Conservation (phyloP, 2,329 filamentous ascomycete genomes). For the Cytospora piceicola region DNA sequence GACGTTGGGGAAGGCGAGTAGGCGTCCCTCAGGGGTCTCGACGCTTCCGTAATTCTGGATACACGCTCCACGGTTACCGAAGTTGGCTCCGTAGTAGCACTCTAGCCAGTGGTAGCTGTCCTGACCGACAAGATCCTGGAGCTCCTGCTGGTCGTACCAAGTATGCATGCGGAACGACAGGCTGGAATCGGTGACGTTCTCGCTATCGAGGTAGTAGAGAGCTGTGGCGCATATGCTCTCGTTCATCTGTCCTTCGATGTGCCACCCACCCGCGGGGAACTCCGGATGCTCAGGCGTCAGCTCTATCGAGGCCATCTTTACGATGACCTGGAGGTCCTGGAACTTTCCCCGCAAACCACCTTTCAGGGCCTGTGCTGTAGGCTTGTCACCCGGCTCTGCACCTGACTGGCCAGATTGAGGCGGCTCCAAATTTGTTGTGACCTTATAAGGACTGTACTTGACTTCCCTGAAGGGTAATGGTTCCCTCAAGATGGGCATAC, state of each 20-base stretch:
- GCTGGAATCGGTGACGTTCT: conserved; percentile 60
- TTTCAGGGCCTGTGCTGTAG: conserved; percentile 25
- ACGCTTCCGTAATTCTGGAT: conserved; percentile 54
- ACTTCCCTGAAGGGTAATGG: not conserved
- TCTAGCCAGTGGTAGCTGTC: conserved; percentile 40
- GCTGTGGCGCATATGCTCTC: conserved; percentile 68
- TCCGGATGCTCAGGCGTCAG: conserved; percentile 60
- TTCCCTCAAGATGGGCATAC: conserved; percentile 11
- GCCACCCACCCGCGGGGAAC: conserved; percentile 59
- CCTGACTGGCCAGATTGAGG: not conserved
- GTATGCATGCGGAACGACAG: conserved; percentile 55
- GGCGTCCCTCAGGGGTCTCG: conserved; percentile 49
- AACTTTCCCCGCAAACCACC: conserved; percentile 30
- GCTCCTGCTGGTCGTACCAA: conserved; percentile 42
- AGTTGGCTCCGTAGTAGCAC: conserved; percentile 42
- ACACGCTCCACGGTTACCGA: conserved; percentile 38
- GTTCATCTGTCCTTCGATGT: conserved; percentile 60
- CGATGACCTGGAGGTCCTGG: conserved; percentile 59
- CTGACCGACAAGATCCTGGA: conserved; percentile 36
- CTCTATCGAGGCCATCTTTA: conserved; percentile 65
- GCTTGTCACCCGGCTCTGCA: conserved; percentile 21
- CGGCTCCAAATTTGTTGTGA: not conserved
- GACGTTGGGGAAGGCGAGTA: conserved; percentile 60
- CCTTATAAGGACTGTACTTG: conserved; percentile 12
- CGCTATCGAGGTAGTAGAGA: conserved; percentile 63